Base-by-base conservation (phyloP, 805 yeast species). In the Starmerella sirachaensis region DNA sequence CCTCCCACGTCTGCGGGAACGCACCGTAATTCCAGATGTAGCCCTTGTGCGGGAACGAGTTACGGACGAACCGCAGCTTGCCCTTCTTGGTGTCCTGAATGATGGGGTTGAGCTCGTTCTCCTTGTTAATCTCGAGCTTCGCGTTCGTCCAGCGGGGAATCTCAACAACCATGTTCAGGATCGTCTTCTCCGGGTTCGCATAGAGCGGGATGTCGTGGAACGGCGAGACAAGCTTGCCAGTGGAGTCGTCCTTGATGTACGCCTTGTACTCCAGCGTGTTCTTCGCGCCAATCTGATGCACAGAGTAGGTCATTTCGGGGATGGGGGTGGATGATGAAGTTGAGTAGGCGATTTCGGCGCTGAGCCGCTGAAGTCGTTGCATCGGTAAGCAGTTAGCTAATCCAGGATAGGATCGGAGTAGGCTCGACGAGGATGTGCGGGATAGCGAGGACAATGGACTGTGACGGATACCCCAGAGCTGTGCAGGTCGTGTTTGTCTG, bases 81-180 rank as follows among this genome's bases (percentile, higher is more conserved):
- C 96, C 97, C 72, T 91, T 88, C 71, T 91, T 91, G 58, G 93
- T 82, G 65, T 91, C 98, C 69, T 91, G 98, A 46, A 82, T 69
- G 54, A 91, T 91, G 55, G 98, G 98, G 70, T 91, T 91, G 59
- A 85, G 70, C 31, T 72, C 63, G 52, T 66, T 66, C 54, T 81
- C 93, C 67, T 85, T 86, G 61, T 80, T 74, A 63, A 86, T 85
- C 53, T 91, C 98, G 62, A 86, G 70, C 70, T 91, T 91, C 49
- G 96, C 97, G 61, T 91, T 91, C 57, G 94, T 73, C 96, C 96
- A 88, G 64, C 97, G 80, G 59, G 98, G 98, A 50, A 91, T 85
- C 66, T 91, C 98, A 47, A 91, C 96, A 54, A 91, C 70, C 81
- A 83, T 78, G 72, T 80, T 81, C 51, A 80, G 69, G 53, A 86